Evolutionary conservation across 495 filamentous ascomycete species (phyloP), one percentile per base, ranked within the genome.

Genomic region (Lepraria neglecta): DNA sequence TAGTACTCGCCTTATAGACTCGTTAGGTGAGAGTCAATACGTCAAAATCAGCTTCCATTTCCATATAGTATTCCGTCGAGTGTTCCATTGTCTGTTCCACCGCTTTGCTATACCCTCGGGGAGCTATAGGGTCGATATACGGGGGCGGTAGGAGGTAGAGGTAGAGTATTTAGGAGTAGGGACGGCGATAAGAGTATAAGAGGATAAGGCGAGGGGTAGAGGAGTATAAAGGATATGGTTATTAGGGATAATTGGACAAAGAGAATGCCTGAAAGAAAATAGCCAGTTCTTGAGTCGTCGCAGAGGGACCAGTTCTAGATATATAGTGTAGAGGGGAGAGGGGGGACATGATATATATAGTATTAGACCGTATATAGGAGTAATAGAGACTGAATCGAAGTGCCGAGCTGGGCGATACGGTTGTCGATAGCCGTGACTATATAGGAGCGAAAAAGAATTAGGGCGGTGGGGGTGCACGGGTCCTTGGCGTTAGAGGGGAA

Each of bases 91-190:
- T 53, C 40, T 58, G 28, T 63, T 48, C 33, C 14, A 63, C 58
- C 51, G 27, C 27, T 58, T 63, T 38, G 19, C 31, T 17, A 63
- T 63, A n/a, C 46, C 19, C 58, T 58, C 38, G 35, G 38, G 30
- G 35, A 58, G 54, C 61, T 14, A 63, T 63, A 53, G 11, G 17
- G 45, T 30, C 42, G 54, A 58, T 63, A 58, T 21, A 27, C 24
- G 6, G 33, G 14, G 43, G 45, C 38, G 30, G 6, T 57, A 40
- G 15, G 44, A 11, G 31, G 19, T 51, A 17, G 47, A 59, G 44
- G 15, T 51, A n/a, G 4, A 51, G 38, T 21, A 33, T 52, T 48
- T 12, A 21, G 31, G 1, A 48, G 46, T 48, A 12, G 19, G 19
- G 46, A 27, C 27, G 6, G 19, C 19, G 46, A 7, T 50, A 7